Conservation (phyloP, 2,329 filamentous ascomycete species). For the Neocatenulostroma microsporum region DNA sequence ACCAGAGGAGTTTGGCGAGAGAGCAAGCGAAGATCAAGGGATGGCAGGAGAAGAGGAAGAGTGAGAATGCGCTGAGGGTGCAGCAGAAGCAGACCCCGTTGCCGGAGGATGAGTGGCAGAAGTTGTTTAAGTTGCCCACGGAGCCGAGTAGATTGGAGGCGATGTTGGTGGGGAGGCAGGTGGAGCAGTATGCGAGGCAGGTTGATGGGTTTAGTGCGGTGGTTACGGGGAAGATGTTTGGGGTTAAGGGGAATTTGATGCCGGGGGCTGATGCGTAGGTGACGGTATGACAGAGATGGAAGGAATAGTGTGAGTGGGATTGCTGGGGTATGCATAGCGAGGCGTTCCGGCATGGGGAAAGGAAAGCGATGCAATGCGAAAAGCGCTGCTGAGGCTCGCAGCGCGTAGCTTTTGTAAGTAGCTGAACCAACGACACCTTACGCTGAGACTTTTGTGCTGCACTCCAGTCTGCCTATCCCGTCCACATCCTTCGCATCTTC, state of each 20-base stretch:
- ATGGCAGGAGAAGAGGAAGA: constrained; percentile 95
- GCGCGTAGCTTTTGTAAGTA: too few relatives aligned
- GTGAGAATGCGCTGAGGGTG: constrained; percentile 78
- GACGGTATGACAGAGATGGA: too few relatives aligned
- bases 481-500: too few relatives aligned
- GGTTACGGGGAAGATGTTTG: constrained; percentile 96
- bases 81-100: constrained; percentile 82
- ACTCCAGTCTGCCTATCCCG: too few relatives aligned
- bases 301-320: too few relatives aligned
- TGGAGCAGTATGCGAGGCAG: constrained; percentile 96
- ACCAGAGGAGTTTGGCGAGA: constrained; percentile 84
- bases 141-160: constrained; percentile 90
- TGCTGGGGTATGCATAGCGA: too few relatives aligned
- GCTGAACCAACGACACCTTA: too few relatives aligned
- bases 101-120: constrained; percentile 96
- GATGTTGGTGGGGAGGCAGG: constrained; percentile 90
- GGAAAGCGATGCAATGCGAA: too few relatives aligned
- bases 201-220: constrained; percentile 91
- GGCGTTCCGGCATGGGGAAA: too few relatives aligned
- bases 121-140: constrained; percentile 93
- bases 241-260: constrained; percentile 65
- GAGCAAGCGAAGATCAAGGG: constrained; percentile 95
- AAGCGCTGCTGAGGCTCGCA: too few relatives aligned
- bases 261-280: constrained; percentile 45
- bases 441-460: too few relatives aligned